A percentile compares a stretch with the other conserved stretches of the same genome.
These are phyloP conservation scores for Abortiporus biennis DNA, from an alignment of 1,284 basidiomycete genomes.

Conservation along the genomic window DNA sequence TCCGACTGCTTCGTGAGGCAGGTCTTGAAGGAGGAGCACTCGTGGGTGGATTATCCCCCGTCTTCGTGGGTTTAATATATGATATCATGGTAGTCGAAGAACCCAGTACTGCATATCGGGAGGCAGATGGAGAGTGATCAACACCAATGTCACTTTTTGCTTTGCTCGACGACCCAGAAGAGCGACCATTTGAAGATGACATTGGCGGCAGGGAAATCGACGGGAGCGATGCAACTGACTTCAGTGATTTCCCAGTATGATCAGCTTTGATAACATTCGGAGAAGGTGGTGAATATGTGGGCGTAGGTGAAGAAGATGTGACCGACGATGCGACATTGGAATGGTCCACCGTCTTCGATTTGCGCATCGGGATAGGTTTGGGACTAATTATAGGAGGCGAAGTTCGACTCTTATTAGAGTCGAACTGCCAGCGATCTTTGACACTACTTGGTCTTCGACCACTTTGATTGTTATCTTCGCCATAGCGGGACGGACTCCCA, in stretches of 20 bases:
- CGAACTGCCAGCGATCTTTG: constrained; percentile 59
- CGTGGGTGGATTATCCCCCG: constrained; percentile 32
- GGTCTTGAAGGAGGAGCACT: constrained; percentile 18
- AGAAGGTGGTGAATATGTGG: constrained; percentile 9
- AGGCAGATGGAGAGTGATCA: constrained; percentile 13
- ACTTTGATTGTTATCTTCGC: constrained; percentile 13
- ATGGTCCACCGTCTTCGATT: constrained; percentile 32
- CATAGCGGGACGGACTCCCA: not conserved
- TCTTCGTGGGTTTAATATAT: constrained; percentile 45
- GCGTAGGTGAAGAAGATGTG: constrained; percentile 6
- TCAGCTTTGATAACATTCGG: constrained; percentile 19
- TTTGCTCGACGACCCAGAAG: constrained; percentile 11
- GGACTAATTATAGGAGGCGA: constrained; percentile 26
- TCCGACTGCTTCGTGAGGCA: constrained; percentile 13
- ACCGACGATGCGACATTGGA: constrained; percentile 9
- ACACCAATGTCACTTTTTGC: constrained; percentile 16
- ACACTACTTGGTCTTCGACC: constrained; percentile 28
- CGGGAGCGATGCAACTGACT: constrained; percentile 20
- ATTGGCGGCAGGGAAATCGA: constrained; percentile 18
- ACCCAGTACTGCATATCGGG: constrained; percentile 29
- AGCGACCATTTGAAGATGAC: no score
- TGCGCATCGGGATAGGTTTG: constrained; percentile 34
- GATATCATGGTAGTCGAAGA: constrained; percentile 46
- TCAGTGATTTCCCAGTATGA: constrained; percentile 16
- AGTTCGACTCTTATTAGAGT: constrained; percentile 10